Base-by-base conservation (phyloP, 139 green algal genomes). In the Pseudopediastrum boryanum region DNA sequence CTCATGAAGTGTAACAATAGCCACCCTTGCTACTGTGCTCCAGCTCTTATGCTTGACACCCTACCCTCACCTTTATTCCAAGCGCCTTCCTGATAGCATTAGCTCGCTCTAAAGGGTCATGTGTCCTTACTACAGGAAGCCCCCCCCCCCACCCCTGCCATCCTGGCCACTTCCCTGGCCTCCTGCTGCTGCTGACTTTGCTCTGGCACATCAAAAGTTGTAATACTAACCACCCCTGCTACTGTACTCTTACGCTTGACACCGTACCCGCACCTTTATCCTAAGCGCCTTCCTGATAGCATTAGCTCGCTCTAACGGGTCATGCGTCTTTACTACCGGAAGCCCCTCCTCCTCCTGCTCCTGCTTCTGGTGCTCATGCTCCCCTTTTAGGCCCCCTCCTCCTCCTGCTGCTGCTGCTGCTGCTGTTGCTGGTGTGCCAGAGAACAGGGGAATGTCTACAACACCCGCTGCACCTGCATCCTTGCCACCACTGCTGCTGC, bases 271-370 rank as follows among this genome's bases (percentile, higher is more conserved):
- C 19, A 93, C 89, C 59, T 86, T 85, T 44, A 96, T 95, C 9
- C 75, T 51, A 31, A 89, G 73, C 31, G 62, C 69, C 65, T 96
- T 97, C 43, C 93, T 83, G 10, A 94, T 63, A 1, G 92, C 52
- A 67, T 94, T 95, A 25, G 86, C 89, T 65, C 85, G 85, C 83
- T 96, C 86, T 23, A 75, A 72, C 0, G 87, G 88, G 68, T 92
- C 88, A n/a, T 78, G 71, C 19, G 77, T 92, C 38, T 71, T 29
- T 1, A 87, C 83, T 8, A 58, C 16, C 1, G 85, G 83, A 39
- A 81, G 69, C 33, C 71, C 52, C 36, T 67, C 66, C 38, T 77
- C 75, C 33, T 70, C 44, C 42, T 59, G 33, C 59, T 41, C 39
- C 38, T 51, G 36, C 36, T 29, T 6, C 25, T 10, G 58, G 13